Evolutionary conservation across 768 basidiomycete species (phyloP).

Genomic region (Grammothele lineata): DNA sequence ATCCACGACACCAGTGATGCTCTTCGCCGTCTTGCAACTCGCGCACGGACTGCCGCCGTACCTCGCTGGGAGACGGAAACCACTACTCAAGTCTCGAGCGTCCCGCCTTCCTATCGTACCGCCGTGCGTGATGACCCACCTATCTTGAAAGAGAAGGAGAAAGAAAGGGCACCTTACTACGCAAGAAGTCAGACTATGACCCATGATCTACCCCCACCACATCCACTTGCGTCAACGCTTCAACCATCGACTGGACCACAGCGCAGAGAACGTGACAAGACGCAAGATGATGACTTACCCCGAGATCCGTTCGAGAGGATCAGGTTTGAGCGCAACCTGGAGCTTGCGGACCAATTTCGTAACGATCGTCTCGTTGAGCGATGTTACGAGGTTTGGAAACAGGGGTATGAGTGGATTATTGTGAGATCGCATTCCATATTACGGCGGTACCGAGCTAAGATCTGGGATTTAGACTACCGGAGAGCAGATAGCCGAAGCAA

Average conservation of each 20-base stretch:
- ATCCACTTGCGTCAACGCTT: too few relatives aligned
- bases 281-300: constrained; percentile 25
- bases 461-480: constrained; percentile 55
- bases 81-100: constrained; percentile 31
- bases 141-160: neutral
- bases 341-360: constrained; percentile 66
- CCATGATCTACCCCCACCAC: too few relatives aligned
- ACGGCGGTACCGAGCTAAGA: constrained; percentile 3
- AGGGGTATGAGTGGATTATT: constrained; percentile 66
- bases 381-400: constrained; percentile 74
- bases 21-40: constrained; percentile 11
- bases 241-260: too few relatives aligned
- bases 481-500: constrained; percentile 63
- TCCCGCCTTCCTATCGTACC: constrained; percentile 48
- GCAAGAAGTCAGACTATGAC: too few relatives aligned
- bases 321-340: constrained; percentile 63
- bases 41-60: constrained; percentile 2
- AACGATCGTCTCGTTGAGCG: constrained; percentile 59
- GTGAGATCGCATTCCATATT: constrained; percentile 40
- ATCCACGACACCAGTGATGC: constrained; percentile 1
- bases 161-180: neutral
- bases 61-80: constrained; percentile 35
- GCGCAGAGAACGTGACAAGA: constrained; percentile 39
- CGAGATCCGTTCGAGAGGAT: constrained; percentile 74
- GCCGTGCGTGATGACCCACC: constrained; percentile 27